These are phyloP conservation scores for Fusarium aywerte DNA, from an alignment of 2,329 filamentous ascomycete species.

Conservation along the genomic window DNA sequence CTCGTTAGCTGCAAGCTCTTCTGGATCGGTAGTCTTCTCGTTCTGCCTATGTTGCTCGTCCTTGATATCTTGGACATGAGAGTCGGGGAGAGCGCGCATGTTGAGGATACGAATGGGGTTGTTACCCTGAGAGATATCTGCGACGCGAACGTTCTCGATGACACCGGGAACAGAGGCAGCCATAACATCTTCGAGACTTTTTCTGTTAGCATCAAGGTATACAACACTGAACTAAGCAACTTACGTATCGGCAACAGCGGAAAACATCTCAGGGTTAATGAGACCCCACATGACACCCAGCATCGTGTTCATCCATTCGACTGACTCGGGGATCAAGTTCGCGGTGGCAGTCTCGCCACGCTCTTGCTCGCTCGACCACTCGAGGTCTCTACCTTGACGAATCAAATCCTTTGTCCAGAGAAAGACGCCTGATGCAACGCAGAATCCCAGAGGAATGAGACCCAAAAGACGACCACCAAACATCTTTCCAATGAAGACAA, in stretches of 20 bases:
- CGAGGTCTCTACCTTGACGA: constrained; percentile 80
- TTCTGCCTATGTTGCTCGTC: constrained; percentile 82
- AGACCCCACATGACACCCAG: constrained; percentile 87
- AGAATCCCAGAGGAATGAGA: constrained; percentile 77
- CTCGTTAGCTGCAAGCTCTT: constrained; percentile 88
- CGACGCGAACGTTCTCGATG: constrained; percentile 94
- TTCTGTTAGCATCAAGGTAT: constrained; percentile 13
- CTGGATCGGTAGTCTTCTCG: constrained; percentile 81
- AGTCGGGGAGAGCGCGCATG: constrained; percentile 82
- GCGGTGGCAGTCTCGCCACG: constrained; percentile 86
- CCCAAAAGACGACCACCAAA: constrained; percentile 83
- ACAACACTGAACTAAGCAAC: constrained; percentile 6
- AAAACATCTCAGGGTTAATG: constrained; percentile 95
- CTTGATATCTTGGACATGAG: constrained; percentile 83
- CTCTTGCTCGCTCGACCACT: constrained; percentile 89
- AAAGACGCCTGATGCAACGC: constrained; percentile 80
- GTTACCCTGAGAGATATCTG: constrained; percentile 92
- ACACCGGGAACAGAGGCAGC: constrained; percentile 90
- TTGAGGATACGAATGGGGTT: constrained; percentile 91
- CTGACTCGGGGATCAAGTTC: constrained; percentile 91
- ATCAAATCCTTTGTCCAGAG: constrained; percentile 92
- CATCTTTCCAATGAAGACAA: constrained; percentile 80
- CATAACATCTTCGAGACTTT: constrained; percentile 80
- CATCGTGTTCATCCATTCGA: constrained; percentile 95
- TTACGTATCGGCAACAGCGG: constrained; percentile 84